Base-by-base conservation (phyloP, 345 rosid genomes). In the Ailanthus altissimus region DNA sequence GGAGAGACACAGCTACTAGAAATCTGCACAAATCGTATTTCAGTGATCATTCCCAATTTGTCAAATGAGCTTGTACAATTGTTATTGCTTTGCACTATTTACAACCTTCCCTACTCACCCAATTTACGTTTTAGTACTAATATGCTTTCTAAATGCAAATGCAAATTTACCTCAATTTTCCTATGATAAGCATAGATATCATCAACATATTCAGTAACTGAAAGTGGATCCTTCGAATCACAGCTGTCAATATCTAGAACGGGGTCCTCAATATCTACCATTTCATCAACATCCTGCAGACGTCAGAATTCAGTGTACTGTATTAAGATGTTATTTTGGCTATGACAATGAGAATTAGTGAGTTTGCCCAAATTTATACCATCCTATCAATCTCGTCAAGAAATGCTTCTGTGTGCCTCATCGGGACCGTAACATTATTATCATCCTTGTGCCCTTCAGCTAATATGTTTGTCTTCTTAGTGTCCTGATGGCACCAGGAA, bases 341-440 rank as follows among this genome's bases (percentile, higher is more conserved):
- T 43, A 8, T 63, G 26, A 12, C 23, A 49, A 26, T 65, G 14
- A 58, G 14, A 58, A 36, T 42, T 46, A 49, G 18, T n/a, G 28
- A 28, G 49, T 43, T 56, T 62, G 12, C 18, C 8, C 8, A 63
- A 38, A 18, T 63, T 63, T 13, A 21, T 91, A 93, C 99, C 99
- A 96, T 92, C 77, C 85, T 59, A 63, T 96, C 97, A 74, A 92
- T 93, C 81, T 94, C 97, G 16, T 90, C 97, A 81, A 90, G 81
- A 91, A 94, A 88, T 69, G 97, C 94, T 84, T 90, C 95, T 12
- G 97, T 91, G 81, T 91, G 97, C 56, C 90, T 97, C 63, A 88
- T 88, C 14, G 98, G 98, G 74, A 80, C 93, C 23, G 85, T 84
- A 28, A 73, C 83, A 56, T 82, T 84, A 21, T 76, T 81, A 16